Percentiles rank a stretch among this genome's conserved stretches.
Evolutionary conservation across 345 rosid genomes (phyloP).

Genomic region (Bretschneidera sinensis): DNA sequence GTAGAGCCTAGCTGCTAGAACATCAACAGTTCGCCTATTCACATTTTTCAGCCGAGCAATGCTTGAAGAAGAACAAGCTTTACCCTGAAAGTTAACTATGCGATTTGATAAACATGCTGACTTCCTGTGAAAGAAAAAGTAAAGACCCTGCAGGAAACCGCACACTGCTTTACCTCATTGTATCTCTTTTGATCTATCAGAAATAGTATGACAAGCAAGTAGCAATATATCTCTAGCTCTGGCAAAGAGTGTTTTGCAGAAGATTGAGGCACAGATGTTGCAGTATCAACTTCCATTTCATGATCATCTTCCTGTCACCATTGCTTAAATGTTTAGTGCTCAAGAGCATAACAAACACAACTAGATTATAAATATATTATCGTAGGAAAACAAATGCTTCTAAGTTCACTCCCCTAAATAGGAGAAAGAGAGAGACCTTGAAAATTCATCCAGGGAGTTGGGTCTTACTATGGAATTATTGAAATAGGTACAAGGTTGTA

Average conservation of each 20-base stretch:
- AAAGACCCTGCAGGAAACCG: not conserved
- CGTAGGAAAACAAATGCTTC: not conserved
- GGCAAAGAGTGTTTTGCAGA: constrained; percentile 34
- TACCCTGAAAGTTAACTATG: constrained; percentile 30
- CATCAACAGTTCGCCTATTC: constrained; percentile 55
- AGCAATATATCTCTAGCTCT: constrained; percentile 49
- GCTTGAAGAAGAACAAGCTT: constrained; percentile 51
- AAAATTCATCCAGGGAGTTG: not conserved
- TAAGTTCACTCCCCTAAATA: not conserved
- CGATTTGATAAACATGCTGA: not conserved
- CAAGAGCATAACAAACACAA: not conserved
- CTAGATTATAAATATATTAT: not conserved
- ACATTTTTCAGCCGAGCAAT: constrained; percentile 39
- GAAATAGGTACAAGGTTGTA: not conserved
- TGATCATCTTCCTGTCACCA: constrained; percentile 44
- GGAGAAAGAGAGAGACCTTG: not conserved
- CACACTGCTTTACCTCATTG: constrained; percentile 29
- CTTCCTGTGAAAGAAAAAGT: not conserved
- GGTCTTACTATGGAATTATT: not conserved
- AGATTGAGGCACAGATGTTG: constrained; percentile 31
- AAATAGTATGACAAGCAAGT: constrained; percentile 43
- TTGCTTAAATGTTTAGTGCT: no score
- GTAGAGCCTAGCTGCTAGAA: constrained; percentile 50
- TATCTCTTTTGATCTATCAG: constrained; percentile 56
- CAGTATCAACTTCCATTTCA: constrained; percentile 59